Percentiles rank a stretch among this genome's conserved stretches.
These are phyloP conservation scores for Triangularia setosa DNA, from an alignment of 2,329 filamentous ascomycete genomes.

Conservation along the genomic window DNA sequence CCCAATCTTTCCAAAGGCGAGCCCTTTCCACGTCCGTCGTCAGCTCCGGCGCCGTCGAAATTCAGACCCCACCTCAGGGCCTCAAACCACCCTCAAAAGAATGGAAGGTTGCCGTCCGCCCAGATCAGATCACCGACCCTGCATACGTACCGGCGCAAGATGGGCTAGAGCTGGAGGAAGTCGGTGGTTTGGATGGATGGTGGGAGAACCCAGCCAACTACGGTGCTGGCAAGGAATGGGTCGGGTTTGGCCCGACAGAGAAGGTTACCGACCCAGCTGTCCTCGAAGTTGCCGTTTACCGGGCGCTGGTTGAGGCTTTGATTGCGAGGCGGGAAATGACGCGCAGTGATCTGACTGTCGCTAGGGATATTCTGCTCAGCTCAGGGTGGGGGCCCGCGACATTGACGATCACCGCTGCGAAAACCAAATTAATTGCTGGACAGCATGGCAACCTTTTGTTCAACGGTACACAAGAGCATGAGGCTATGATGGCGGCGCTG, in stretches of 20 bases:
- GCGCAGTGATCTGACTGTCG: slow-evolving; percentile 32
- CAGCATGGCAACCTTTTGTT: background rate
- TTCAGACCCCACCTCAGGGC: background rate
- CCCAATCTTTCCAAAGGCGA: slow-evolving; percentile 12
- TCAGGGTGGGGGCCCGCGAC: slow-evolving; percentile 4
- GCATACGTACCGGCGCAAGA: slow-evolving; percentile 46
- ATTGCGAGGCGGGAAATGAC: slow-evolving; percentile 36
- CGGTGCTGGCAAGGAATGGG: slow-evolving; percentile 42
- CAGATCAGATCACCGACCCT: slow-evolving; percentile 32
- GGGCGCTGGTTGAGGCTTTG: slow-evolving; percentile 51
- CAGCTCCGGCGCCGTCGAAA: background rate
- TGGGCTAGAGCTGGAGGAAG: slow-evolving; percentile 43
- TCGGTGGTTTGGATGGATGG: slow-evolving; percentile 47
- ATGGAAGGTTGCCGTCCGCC: slow-evolving; percentile 25
- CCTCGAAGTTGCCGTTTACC: slow-evolving; percentile 46
- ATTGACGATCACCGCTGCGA: background rate
- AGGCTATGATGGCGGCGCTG: background rate
- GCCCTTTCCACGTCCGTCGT: slow-evolving; percentile 18
- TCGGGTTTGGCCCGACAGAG: slow-evolving; percentile 38
- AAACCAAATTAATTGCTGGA: background rate
- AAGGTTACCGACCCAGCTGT: slow-evolving; percentile 42
- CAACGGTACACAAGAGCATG: no score
- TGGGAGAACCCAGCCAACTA: slow-evolving; percentile 54
- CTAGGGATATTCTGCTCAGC: slow-evolving; percentile 20
- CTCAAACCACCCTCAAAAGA: slow-evolving; percentile 4